Evolutionary conservation across 139 green algal species (phyloP).

Genomic region (Chlorella sp.): DNA sequence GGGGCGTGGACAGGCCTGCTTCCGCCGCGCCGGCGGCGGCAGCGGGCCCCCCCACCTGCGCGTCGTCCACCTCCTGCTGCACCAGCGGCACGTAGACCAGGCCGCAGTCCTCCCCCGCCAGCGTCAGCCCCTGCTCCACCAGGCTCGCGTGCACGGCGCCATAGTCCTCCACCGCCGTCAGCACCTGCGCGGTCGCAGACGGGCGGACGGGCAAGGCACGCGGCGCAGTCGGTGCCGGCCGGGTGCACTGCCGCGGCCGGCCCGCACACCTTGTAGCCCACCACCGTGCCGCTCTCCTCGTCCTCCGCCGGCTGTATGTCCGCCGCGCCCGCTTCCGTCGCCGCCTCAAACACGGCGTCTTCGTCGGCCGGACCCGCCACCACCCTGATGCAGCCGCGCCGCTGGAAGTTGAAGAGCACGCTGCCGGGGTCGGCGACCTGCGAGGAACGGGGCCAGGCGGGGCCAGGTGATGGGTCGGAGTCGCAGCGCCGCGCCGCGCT

Average conservation of each 20-base stretch:
- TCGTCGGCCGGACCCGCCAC: conserved; percentile 42
- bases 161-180: conserved; percentile 44
- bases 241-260: background rate
- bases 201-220: too few species aligned
- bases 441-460: background rate
- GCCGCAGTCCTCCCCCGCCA: conserved; percentile 23
- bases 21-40: too few species aligned
- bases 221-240: background rate
- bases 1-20: conserved; percentile 26
- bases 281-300: conserved; percentile 42
- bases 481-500: background rate
- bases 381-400: conserved; percentile 53
- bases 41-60: too few species aligned
- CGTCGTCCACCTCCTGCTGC: conserved; percentile 8
- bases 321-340: conserved; percentile 75
- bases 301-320: conserved; percentile 57
- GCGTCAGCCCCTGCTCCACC: conserved; percentile 13
- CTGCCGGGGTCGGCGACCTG: conserved; percentile 83
- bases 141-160: conserved; percentile 27
- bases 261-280: conserved; percentile 40
- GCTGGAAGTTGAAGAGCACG: conserved; percentile 93
- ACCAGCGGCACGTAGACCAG: conserved; percentile 28
- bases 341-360: conserved; percentile 72
- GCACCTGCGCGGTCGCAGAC: conserved; percentile 21
- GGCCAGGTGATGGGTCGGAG: background rate